Base-by-base conservation (phyloP, 306 rosid species). In the Datisca glomerata region DNA sequence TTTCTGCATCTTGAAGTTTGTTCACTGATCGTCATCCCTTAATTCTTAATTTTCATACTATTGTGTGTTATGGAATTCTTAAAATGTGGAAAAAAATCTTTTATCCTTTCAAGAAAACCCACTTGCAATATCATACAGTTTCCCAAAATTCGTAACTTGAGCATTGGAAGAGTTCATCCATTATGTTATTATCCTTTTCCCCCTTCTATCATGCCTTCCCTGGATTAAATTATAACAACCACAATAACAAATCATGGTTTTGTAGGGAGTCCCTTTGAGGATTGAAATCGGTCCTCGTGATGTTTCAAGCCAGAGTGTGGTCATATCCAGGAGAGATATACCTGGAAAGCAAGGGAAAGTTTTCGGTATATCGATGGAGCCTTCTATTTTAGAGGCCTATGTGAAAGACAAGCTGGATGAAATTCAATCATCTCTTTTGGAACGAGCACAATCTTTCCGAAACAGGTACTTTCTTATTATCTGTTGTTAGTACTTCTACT, bases 221-320 rank as follows among this genome's bases (percentile, higher is more conserved):
- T n/a, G n/a, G n/a, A n/a, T n/a, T n/a, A n/a, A n/a, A n/a, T n/a
- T n/a, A n/a, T n/a, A n/a, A n/a, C n/a, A n/a, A n/a, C n/a, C n/a
- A n/a, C n/a, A n/a, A n/a, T n/a, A n/a, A n/a, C n/a, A n/a, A n/a
- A 34, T 49, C 49, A 42, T 44, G 42, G 23, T 63, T 51, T 29
- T 69, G 60, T 71, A 87, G 97, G 97, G 95, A 46, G 95, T 89
- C 53, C 97, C 97, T 46, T 72, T 89, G 20, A 80, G 97, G 68
- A 75, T 89, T 63, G 97, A 89, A 70, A 80, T 89, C 22, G 97
- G 97, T 36, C 97, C 97, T 9, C 93, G 87, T 29, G 97, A 87
- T 57, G 93, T 87, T 56, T 67, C 85, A 25, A 87, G 79, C 65
- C 75, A 61, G 64, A 87, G 76, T 47, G 83, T 87, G 39, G 97